Evolutionary conservation across 305 asterid species (phyloP).

Genomic region (Solanum chacoense): DNA sequence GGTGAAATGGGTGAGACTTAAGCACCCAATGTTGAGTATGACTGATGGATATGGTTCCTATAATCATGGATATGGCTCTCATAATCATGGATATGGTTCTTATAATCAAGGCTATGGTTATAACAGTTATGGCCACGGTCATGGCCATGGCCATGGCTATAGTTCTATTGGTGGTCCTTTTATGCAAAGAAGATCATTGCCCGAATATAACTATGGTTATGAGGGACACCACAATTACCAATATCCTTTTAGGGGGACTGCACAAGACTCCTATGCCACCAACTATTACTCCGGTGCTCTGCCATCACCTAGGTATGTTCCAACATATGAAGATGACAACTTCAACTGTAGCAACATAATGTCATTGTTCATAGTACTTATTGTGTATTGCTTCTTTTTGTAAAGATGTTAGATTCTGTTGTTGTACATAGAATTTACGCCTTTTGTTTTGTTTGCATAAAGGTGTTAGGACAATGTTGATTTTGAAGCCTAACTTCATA

Average conservation of each 20-base stretch:
- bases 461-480: neutral
- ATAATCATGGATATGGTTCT: neutral
- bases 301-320: conserved; percentile 7
- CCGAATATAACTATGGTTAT: neutral
- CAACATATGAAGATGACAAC: neutral
- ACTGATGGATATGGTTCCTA: neutral
- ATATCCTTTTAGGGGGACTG: conserved; percentile 1
- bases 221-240: neutral
- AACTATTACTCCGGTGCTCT: neutral
- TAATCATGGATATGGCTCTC: neutral
- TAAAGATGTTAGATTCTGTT: neutral
- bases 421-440: neutral
- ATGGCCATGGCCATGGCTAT: neutral
- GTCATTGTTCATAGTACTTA: neutral
- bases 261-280: neutral
- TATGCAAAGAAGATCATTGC: conserved; percentile 4
- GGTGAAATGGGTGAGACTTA: conserved; percentile 30
- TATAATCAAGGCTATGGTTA: neutral
- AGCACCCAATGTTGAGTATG: conserved; percentile 23
- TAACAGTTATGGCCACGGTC: neutral
- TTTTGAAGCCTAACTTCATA: neutral
- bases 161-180: conserved; percentile 11
- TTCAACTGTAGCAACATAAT: neutral
- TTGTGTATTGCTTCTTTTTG: neutral
- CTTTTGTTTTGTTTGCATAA: neutral